Evolutionary conservation across 2,329 filamentous ascomycete genomes (phyloP), one percentile per base, ranked within the genome.

Genomic region (Aspergillus pseudoterreus): DNA sequence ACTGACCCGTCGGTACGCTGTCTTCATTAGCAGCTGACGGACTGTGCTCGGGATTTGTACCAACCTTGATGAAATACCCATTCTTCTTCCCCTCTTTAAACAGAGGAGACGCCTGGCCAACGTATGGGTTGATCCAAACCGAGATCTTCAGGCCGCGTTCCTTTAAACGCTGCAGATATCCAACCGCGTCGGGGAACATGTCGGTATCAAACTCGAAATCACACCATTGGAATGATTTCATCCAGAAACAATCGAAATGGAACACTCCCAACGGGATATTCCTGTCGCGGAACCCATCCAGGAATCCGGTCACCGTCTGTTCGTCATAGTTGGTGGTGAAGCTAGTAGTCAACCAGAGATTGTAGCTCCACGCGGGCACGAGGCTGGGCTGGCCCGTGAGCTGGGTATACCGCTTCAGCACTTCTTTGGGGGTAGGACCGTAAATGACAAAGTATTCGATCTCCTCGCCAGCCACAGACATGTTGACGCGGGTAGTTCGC

Each of bases 241-340:
- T 84, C 86, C 86, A 90, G 77, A 88, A 90, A 67, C 83, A 87
- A 65, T 90, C 86, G 57, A 86, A 90, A 67, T 90, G 87, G 68
- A 90, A 89, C 2, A 88, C 85, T 36, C 86, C 82, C 2, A 90
- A 77, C 0, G 84, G 82, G 14, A 85, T 86, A 43, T 81, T 78
- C 2, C 84, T 79, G 45, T 80, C 74, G 54, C 78, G 79, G 82
- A 90, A 88, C 10, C 85, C 85, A 58, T 87, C 80, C 21, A 89
- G 77, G 68, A 89, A 89, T 6, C 65, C 61, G 43, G 76, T 82
- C 21, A 89, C 86, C 0, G 86, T 88, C 15, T 77, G 67, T 67
- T 89, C 85, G 55, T 87, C 83, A 63, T 90, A 90, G 56, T 82
- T 81, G 2, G 86, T 89, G 2, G 85, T 88, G 70, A 89, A 90